phyloP scores from a whole-genome alignment of 257 asterid species.

The Capsicum rhomboideum region DNA sequence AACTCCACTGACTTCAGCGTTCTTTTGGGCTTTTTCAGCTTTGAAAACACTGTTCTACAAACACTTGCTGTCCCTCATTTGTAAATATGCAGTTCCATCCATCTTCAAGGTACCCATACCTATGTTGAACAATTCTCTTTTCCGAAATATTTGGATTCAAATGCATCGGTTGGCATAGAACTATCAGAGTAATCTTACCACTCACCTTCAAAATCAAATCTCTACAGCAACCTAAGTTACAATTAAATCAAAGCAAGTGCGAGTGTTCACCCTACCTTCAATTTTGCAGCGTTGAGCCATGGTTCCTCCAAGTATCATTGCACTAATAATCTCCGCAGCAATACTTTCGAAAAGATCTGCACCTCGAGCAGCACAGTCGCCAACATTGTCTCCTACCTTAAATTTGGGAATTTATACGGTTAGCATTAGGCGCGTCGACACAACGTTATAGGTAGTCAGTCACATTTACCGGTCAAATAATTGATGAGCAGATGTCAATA shows the following conservation, averaged over 20 bases:
- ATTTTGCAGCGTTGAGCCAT: slow-evolving; percentile 95
- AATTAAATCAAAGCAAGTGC: not conserved
- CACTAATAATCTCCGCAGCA: slow-evolving; percentile 99
- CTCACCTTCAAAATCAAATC: not conserved
- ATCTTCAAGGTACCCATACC: not conserved
- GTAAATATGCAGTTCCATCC: not conserved
- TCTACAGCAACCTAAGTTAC: not conserved
- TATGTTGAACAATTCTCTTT: not conserved
- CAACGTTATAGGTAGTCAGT: not conserved
- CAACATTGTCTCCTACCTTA: slow-evolving; percentile 99
- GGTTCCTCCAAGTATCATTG: slow-evolving; percentile 99
- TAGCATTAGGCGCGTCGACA: not conserved
- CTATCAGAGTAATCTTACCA: not conserved
- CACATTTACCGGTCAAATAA: not conserved
- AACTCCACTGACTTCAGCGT: not conserved
- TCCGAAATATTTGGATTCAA: not conserved
- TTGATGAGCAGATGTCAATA: not conserved
- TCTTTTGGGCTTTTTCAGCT: not conserved
- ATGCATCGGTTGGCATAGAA: not conserved
- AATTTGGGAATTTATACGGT: slow-evolving; percentile 15
- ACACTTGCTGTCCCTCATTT: not conserved
- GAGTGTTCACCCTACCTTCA: slow-evolving; percentile 47
- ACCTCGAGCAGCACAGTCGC: slow-evolving; percentile 99
- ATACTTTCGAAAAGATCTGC: slow-evolving; percentile 99
- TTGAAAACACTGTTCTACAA: not conserved